Evolutionary conservation across 2,329 filamentous ascomycete species (phyloP).

Genomic region (Beauveria varroae): DNA sequence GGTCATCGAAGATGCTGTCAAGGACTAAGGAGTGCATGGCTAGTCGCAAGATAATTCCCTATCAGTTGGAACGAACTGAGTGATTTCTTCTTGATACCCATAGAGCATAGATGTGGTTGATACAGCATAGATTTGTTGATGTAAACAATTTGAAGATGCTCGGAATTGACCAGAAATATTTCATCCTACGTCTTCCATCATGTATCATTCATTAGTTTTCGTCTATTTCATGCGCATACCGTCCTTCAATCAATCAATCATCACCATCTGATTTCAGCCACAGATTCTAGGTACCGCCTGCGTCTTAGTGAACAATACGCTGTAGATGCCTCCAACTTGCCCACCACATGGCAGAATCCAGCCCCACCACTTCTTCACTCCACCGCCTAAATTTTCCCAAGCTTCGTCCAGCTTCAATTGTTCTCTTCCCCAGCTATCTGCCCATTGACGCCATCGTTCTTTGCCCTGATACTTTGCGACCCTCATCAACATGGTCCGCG

Average conservation of each 20-base stretch:
- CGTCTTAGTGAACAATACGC: neutral
- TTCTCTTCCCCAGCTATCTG: neutral
- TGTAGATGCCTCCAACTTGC: neutral
- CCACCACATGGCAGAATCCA: conserved; percentile 22
- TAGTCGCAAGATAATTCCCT: too few species aligned
- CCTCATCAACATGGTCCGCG: conserved; percentile 24
- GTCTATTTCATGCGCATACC: neutral
- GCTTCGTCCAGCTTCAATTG: conserved; percentile 16
- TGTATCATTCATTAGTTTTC: neutral
- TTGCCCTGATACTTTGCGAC: neutral
- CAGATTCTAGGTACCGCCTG: too few species aligned
- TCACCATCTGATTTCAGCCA: too few species aligned
- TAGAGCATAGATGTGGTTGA: neutral
- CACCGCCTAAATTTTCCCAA: conserved; percentile 22
- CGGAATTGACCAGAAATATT: neutral
- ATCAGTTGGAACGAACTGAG: too few species aligned
- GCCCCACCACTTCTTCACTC: conserved; percentile 26
- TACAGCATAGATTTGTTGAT: neutral
- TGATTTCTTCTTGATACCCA: conserved; percentile 4
- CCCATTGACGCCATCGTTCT: neutral
- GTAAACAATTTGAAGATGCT: neutral
- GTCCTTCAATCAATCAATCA: neutral
- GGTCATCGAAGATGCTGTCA: too few species aligned
- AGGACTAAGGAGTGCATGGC: too few species aligned
- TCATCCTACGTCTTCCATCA: neutral